A percentile compares a stretch with the other conserved stretches of the same genome.
phyloP scores from a whole-genome alignment of 495 filamentous ascomycete genomes.

The Talaromyces liani region DNA sequence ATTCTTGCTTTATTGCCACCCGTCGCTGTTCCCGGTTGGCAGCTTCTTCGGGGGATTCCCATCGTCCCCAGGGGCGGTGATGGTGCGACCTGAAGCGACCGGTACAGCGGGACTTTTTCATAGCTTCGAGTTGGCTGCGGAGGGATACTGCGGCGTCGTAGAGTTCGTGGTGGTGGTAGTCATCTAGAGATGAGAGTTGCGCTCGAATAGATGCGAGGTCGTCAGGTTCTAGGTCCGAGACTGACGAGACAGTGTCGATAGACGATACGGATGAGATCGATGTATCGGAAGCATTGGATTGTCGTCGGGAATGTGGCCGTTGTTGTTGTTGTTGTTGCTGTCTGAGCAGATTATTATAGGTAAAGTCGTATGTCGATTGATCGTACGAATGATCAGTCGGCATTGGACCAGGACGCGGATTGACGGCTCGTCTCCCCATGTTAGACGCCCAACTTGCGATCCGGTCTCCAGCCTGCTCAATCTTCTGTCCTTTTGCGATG shows the following conservation, averaged over 20 bases:
- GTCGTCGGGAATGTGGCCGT: constrained; percentile 21
- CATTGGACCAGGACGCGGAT: neutral
- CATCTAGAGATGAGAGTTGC: constrained; percentile 31
- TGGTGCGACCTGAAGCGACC: constrained; percentile 17
- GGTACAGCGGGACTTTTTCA: constrained; percentile 33
- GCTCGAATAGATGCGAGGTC: constrained; percentile 34
- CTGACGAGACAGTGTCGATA: constrained; percentile 34
- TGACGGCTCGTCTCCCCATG: constrained; percentile 1
- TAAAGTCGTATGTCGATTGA: neutral
- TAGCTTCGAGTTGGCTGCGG: constrained; percentile 26
- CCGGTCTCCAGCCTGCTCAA: constrained; percentile 9
- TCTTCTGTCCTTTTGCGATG: constrained; percentile 21
- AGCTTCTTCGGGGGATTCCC: constrained; percentile 33
- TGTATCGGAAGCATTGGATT: constrained; percentile 26
- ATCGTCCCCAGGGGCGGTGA: constrained; percentile 24
- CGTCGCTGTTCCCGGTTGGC: constrained; percentile 24
- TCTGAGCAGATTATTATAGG: neutral
- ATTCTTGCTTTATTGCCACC: constrained; percentile 32
- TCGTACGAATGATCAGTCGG: neutral
- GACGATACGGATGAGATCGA: constrained; percentile 36
- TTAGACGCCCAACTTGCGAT: neutral
- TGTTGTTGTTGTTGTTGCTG: constrained; percentile 3
- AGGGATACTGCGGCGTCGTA: constrained; percentile 34
- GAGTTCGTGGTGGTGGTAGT: constrained; percentile 32
- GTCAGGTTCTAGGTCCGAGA: constrained; percentile 32